Percentiles rank a stretch among this genome's conserved stretches.
Conservation (phyloP, 495 filamentous ascomycete genomes). For the Astrothelium macrocarpum region DNA sequence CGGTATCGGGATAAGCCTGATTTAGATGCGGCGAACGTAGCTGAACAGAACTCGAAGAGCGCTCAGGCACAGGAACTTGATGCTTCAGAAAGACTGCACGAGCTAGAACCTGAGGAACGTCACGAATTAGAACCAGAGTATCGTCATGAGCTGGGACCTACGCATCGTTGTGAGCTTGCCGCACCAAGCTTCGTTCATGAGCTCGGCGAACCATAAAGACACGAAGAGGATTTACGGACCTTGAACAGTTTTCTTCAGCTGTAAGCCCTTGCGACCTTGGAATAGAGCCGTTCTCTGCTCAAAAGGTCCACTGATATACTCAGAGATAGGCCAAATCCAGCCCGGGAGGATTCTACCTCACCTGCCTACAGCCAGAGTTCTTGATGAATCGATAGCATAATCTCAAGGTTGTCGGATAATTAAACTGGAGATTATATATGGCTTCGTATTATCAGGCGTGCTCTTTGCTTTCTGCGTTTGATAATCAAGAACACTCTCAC, state of each 20-base stretch:
- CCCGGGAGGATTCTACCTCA: neutral
- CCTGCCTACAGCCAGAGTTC: neutral
- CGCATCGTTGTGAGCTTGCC: neutral
- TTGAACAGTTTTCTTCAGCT: neutral
- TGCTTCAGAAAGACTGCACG: neutral
- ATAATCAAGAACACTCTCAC: too few species aligned
- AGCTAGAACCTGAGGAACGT: neutral
- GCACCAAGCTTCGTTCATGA: neutral
- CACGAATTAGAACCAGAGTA: neutral
- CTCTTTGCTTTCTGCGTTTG: too few species aligned
- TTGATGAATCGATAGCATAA: neutral
- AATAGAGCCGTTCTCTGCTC: neutral
- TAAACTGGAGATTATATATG: too few species aligned
- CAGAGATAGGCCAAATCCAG: neutral
- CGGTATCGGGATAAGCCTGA: constrained; percentile 1
- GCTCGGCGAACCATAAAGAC: neutral
- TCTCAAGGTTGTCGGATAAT: too few species aligned
- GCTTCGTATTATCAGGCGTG: too few species aligned
- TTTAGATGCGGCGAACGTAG: neutral
- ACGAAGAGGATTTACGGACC: neutral
- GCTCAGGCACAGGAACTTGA: neutral
- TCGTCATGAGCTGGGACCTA: neutral
- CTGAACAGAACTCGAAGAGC: neutral
- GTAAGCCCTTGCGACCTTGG: neutral
- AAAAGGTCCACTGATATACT: neutral